phyloP scores from a whole-genome alignment of 169 alveolate species.

The Plasmodium chabaudi region DNA sequence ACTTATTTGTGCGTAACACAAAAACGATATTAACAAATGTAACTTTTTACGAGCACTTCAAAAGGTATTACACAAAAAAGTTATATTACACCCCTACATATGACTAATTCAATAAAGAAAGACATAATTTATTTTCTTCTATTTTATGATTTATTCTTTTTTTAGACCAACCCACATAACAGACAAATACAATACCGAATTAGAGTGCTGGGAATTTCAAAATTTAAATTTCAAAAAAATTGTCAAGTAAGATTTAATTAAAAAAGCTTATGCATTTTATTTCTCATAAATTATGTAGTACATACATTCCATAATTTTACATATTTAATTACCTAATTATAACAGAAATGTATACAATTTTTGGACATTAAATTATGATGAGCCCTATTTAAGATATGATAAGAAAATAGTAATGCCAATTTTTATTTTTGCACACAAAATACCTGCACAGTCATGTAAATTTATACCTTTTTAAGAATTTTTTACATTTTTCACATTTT shows the following conservation, averaged over 20 bases:
- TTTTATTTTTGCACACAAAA: neutral
- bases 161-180: slow-evolving; percentile 71
- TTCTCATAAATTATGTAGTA: neutral
- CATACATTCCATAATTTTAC: neutral
- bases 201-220: slow-evolving; percentile 74
- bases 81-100: neutral
- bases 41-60: slow-evolving; percentile 90
- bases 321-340: neutral
- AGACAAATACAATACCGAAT: slow-evolving; percentile 63
- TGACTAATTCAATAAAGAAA: neutral
- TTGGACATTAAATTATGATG: slow-evolving; percentile 76
- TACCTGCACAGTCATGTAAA: neutral
- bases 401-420: slow-evolving; percentile 16
- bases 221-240: slow-evolving; percentile 47
- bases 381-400: slow-evolving; percentile 40
- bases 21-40: slow-evolving; percentile 90
- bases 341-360: slow-evolving; percentile 58
- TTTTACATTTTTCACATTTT: too few relatives aligned
- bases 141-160: neutral
- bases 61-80: slow-evolving; percentile 79
- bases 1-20: slow-evolving; percentile 85
- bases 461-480: neutral
- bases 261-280: neutral
- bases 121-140: neutral
- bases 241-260: slow-evolving; percentile 8